A percentile compares a stretch with the other conserved stretches of the same genome.
Conservation (phyloP, 495 filamentous ascomycete species). For the Pseudevernia furfuracea region DNA sequence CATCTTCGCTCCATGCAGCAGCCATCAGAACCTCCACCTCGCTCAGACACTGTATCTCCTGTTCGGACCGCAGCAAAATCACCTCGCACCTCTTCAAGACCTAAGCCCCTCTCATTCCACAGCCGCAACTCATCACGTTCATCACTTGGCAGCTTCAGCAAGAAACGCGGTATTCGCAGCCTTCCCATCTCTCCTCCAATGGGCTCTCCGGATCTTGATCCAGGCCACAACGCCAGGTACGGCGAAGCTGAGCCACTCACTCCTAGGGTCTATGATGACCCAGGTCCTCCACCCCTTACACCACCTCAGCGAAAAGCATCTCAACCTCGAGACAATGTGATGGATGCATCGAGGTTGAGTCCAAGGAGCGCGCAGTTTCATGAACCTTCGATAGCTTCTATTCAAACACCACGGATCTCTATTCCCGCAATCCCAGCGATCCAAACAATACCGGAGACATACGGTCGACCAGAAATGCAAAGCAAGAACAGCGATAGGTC, state of each 20-base stretch:
- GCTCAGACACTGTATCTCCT: slow-evolving; percentile 30
- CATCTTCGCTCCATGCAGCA: slow-evolving; percentile 24
- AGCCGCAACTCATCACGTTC: slow-evolving; percentile 43
- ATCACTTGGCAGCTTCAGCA: slow-evolving; percentile 47
- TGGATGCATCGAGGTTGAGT: slow-evolving; percentile 25
- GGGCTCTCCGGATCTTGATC: slow-evolving; percentile 40
- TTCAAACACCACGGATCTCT: slow-evolving; percentile 22
- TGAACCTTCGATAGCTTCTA: slow-evolving; percentile 21
- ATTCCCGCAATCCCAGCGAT: slow-evolving; percentile 23
- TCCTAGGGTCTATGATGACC: slow-evolving; percentile 48
- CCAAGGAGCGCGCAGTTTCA: slow-evolving; percentile 20
- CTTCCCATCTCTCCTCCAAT: slow-evolving; percentile 53
- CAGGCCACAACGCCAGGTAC: slow-evolving; percentile 35
- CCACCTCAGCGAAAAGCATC: slow-evolving; percentile 18
- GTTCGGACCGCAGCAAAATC: slow-evolving; percentile 34
- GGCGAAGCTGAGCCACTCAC: slow-evolving; percentile 49
- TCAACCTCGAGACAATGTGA: slow-evolving; percentile 8
- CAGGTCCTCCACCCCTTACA: slow-evolving; percentile 46
- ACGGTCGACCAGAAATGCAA: slow-evolving; percentile 6
- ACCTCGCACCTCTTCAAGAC: slow-evolving; percentile 34
- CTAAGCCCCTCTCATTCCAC: slow-evolving; percentile 39
- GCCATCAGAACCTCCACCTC: slow-evolving; percentile 20
- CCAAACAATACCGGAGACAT: slow-evolving; percentile 20
- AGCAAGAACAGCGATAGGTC: slow-evolving; percentile 13
- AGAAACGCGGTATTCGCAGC: slow-evolving; percentile 43